These are phyloP conservation scores for Podaxis mareebaensis DNA, from an alignment of 768 basidiomycete species.

Conservation along the genomic window DNA sequence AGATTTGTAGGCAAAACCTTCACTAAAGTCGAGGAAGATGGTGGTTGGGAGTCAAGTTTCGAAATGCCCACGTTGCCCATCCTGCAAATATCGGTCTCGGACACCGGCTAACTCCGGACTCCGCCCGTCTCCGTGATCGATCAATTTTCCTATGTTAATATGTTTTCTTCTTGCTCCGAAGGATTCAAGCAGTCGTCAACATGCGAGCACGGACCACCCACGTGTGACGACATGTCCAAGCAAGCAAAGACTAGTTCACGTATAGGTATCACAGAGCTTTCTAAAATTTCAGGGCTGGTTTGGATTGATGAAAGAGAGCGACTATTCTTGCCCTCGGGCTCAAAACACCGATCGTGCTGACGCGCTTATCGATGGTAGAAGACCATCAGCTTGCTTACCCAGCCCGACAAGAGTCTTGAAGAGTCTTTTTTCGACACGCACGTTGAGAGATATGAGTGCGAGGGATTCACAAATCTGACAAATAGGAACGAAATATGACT, in stretches of 20 bases:
- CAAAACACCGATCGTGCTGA: background rate
- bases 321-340: background rate
- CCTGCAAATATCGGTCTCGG: conserved; percentile 15
- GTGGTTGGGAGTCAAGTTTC: conserved; percentile 14
- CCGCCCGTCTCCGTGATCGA: conserved; percentile 3
- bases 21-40: conserved; percentile 20
- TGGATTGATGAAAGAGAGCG: background rate
- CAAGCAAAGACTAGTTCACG: background rate
- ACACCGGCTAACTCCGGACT: conserved; percentile 1
- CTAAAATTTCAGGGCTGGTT: background rate
- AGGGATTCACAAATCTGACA: background rate
- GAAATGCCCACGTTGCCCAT: conserved; percentile 15
- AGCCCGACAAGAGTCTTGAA: background rate
- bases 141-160: background rate
- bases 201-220: background rate
- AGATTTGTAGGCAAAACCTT: conserved; percentile 32
- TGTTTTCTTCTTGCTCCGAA: background rate
- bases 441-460: background rate
- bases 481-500: background rate
- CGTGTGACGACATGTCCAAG: background rate
- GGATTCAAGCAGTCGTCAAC: background rate
- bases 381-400: background rate
- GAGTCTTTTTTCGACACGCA: background rate
- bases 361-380: background rate
- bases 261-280: background rate